Evolutionary conservation across 768 basidiomycete genomes (phyloP), one percentile per base, ranked within the genome.

Genomic region (Porpolomopsis calyptriformis): DNA sequence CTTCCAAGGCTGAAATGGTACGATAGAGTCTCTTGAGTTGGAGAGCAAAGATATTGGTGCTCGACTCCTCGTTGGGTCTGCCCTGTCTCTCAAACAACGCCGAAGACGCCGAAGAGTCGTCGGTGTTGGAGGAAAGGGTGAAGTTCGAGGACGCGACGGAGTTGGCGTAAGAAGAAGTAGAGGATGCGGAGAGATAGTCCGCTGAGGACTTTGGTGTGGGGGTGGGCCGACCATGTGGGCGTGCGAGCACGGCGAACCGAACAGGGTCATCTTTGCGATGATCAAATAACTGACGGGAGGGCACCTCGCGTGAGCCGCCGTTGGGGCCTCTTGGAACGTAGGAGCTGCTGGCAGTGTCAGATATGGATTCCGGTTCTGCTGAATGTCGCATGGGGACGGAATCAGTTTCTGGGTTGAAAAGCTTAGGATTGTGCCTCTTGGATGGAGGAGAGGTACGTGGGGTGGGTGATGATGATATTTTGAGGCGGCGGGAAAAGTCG

Each of bases 181-280:
- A 85, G 0, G 83, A 84, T 0, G 81, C 81, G 11, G 82, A 86
- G 20, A 85, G 67, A 47, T 81, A 78, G 55, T 87, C 85, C 22
- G 69, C 77, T 1, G 82, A 80, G 8, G 73, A 69, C 53, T 80
- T 80, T 20, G 77, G 71, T n/a, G 73, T 68, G 5, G 77, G 75
- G 0, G 68, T 53, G 0, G 73, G 69, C 4, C 73, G 73, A 33
- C 58, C 57, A 42, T 55, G 57, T 40, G 80, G 73, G 34, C 80
- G 74, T 3, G 76, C 66, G 27, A 78, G 72, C 26, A 80, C 74
- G 31, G 77, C 68, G 63, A 98, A 98, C 9, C 84, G 77, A 25
- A 91, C 77, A 0, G 96, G 90, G 60, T 98, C 89, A 60, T 98
- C 87, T 56, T 88, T 81, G 31, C 86, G 74, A 49, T 86, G 88